Evolutionary conservation across 805 yeast genomes (phyloP), one percentile per base, ranked within the genome.

Genomic region (Middelhovenomyces tepae): DNA sequence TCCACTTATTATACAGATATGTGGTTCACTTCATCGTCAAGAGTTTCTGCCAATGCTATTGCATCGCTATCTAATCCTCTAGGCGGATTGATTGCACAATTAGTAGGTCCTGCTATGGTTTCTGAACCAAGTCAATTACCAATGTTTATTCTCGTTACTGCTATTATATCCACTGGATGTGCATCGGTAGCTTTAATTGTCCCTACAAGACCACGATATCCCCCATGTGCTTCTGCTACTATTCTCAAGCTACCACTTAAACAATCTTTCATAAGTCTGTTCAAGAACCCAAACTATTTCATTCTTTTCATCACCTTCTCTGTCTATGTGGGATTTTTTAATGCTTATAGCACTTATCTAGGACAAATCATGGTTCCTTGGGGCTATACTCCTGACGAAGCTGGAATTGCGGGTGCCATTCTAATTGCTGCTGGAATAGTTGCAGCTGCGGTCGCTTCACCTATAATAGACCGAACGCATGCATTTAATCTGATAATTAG

Each of bases 21-120:
- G 27, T 53, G 58, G 58, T 53, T 49, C 43, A 53, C 58, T 9
- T 38, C 48, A 26, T 34, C 44, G 22, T 52, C 58, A 2, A 45
- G 59, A 19, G 51, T 54, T 10, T 48, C 58, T 10, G 59, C 59
- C n/a, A 54, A 54, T 32, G 59, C 59, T 8, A 40, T 54, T 16
- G 56, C 54, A 4, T 47, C 58, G 11, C 37, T 54, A 21, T 45
- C 59, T 4, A 54, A 54, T 34, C 59, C 59, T 1, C 42, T 54
- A 7, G 59, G 59, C 9, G 59, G 54, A 8, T 58, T 58, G n/a
- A 42, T 54, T 24, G 59, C 54, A 9, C 52, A 51, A 28, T 46
- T 54, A 1, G 51, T 54, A 6, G 54, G 58, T 9, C 59, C 59
- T 7, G 48, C 54, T 2, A 41, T 53, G 27, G 55, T 53, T 5